phyloP scores from a whole-genome alignment of 441 rosid species.

The Theobroma grandiflorum region DNA sequence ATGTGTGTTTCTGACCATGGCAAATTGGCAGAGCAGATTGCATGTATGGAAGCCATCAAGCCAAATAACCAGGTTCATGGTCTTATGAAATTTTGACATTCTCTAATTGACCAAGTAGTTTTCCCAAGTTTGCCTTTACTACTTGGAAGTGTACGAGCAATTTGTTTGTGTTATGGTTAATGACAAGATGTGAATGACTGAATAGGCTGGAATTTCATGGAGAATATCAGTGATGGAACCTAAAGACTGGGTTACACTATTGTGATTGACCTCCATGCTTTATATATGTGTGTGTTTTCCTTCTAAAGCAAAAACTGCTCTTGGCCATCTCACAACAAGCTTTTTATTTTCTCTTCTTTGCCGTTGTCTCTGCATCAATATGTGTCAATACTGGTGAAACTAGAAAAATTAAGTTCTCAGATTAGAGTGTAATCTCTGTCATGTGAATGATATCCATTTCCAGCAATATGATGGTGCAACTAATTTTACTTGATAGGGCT shows the following conservation, averaged over 20 bases:
- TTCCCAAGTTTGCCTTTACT: background rate
- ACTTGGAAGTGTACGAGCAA: background rate
- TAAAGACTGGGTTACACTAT: background rate
- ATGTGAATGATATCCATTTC: background rate
- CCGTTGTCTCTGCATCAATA: background rate
- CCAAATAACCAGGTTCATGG: background rate
- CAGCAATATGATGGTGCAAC: background rate
- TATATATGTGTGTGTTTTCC: background rate
- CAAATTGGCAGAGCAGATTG: background rate
- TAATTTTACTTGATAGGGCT: background rate
- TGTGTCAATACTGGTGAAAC: background rate
- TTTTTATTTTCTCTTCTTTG: background rate
- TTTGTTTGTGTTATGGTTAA: background rate
- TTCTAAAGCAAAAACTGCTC: background rate
- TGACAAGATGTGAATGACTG: background rate
- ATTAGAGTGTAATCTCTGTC: background rate
- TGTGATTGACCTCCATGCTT: conserved; percentile 11
- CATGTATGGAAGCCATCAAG: conserved; percentile 4
- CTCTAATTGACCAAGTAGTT: background rate
- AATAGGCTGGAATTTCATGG: background rate
- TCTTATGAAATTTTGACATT: conserved; percentile 7
- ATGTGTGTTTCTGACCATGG: background rate
- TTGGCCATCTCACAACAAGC: background rate
- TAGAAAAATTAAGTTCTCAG: background rate
- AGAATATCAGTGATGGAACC: background rate